Base-by-base conservation (phyloP, 768 basidiomycete species). In the Steccherinum ochraceum region DNA sequence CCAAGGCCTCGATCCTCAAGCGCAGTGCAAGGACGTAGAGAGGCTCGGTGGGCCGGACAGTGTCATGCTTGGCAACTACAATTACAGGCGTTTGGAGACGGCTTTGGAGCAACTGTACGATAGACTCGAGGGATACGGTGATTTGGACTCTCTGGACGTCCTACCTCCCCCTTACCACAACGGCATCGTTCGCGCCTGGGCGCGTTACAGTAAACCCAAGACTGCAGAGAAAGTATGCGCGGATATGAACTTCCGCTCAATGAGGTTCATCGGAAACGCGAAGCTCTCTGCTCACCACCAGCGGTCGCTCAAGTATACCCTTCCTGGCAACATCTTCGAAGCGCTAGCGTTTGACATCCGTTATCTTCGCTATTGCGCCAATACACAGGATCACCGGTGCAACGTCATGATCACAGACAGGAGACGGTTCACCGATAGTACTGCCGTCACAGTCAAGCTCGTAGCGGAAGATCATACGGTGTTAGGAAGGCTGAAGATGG, bases 401-500 rank as follows among this genome's bases (percentile, higher is more conserved):
- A 18, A 53, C 46, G 69, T 73, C 19, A 56, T 53, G 18, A 63
- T 74, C 4, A 52, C 61, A 12, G 63, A 69, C 23, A 53, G 12
- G 13, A 0, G 44, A 5, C 55, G 46, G 3, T 3, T 24, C 4
- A 56, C 54, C 1, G 12, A 19, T 7, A n/a, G n/a, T n/a, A 53
- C 40, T 1, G 61, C 66, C 0, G 69, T 74, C 18, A 39, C 52
- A 10, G 63, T 89, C 45, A 77, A 69, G 52, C 53, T 89, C 1
- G 74, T 70, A 1, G 78, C 79, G 0, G 73, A 78, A 12, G 72
- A 74, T 11, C 57, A 76, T 11, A 72, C 72, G 48, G 66, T 76
- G 5, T 61, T 91, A 1, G 77, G 78, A 0, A 64, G 62, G 39
- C 71, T 86, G 48, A 89, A 87, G 57, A 61, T 68, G 2, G 72